Evolutionary conservation across 1,139 yeast species (phyloP), one percentile per base, ranked within the genome.

Genomic region (Candida sanyaensis): DNA sequence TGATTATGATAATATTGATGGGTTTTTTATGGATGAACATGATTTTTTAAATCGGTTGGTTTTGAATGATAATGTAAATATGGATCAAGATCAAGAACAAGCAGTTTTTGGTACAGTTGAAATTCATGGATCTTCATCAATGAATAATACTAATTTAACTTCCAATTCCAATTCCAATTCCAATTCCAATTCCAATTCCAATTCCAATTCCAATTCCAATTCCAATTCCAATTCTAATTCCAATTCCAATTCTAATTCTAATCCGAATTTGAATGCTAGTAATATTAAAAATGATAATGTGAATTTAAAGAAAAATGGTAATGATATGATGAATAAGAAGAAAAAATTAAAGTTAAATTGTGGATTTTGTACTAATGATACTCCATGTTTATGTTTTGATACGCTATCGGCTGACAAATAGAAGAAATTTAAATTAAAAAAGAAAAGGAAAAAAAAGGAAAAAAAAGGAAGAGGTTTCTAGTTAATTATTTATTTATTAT

Each of bases 331-430:
- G 37, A 11, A 48, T 13, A 30, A 44, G 21, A 49, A 50, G 41
- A 55, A 55, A 45, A 56, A 53, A 39, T 42, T 49, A 36, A 54
- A 54, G 44, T 51, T 55, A 26, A 67, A 65, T 43, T 73, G 78
- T 55, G 78, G 78, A n/a, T 75, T 73, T 54, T 74, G 78, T 54
- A 60, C 69, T 27, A 66, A 64, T 47, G 77, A 69, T 44, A 70
- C 71, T 0, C 71, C 76, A 8, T 75, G 80, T 51, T 57, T 73
- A 43, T 75, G 80, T 55, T 59, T 72, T 44, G 78, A 68, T 51
- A 64, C 73, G 3, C n/a, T 36, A 36, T 6, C 17, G 24, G 17
- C 28, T 9, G 29, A 36, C n/a, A 36, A 36, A 66, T 63, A 26
- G 28, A 26, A 17, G 21, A 17, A 17, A 17, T 17, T 3, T 17